Evolutionary conservation across 768 basidiomycete species (phyloP).

Genomic region (Gloeostereum incarnatum): DNA sequence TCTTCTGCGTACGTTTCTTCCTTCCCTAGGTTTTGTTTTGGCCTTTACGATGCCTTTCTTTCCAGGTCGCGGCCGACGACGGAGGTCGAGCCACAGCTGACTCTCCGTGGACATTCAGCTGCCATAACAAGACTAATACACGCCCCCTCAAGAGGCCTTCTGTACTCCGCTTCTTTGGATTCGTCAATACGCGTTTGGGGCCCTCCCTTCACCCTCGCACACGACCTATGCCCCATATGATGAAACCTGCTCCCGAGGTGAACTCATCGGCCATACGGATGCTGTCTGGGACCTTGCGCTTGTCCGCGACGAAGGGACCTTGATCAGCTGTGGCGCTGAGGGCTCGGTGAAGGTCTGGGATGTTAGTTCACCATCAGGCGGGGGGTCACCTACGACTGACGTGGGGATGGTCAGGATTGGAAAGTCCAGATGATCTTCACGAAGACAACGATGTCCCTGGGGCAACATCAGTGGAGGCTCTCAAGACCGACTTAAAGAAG

Average conservation of each 20-base stretch:
- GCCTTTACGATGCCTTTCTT: constrained; percentile 8
- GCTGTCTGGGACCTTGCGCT: constrained; percentile 94
- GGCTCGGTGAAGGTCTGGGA: constrained; percentile 94
- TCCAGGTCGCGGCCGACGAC: constrained; percentile 59
- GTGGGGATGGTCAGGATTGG: constrained; percentile 74
- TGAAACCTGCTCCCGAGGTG: constrained; percentile 62
- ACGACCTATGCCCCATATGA: constrained; percentile 93
- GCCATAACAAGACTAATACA: constrained; percentile 83
- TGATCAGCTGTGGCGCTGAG: constrained; percentile 89
- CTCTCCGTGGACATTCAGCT: constrained; percentile 88
- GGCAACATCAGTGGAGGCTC: constrained; percentile 77
- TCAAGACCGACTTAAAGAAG: constrained; percentile 76
- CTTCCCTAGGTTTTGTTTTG: constrained; percentile 6
- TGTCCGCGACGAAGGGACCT: constrained; percentile 69
- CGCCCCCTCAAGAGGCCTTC: constrained; percentile 60
- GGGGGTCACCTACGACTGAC: constrained; percentile 60
- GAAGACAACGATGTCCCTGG: constrained; percentile 51
- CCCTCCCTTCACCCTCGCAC: constrained; percentile 62
- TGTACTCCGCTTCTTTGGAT: constrained; percentile 92
- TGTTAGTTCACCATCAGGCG: constrained; percentile 56
- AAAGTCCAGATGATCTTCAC: constrained; percentile 32
- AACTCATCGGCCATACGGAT: constrained; percentile 89
- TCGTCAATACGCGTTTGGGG: constrained; percentile 91
- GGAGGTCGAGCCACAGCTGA: constrained; percentile 89
- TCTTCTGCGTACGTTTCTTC: constrained; percentile 60